Conservation (phyloP, 139 green algal species). For the Tetradesmus obliquus region DNA sequence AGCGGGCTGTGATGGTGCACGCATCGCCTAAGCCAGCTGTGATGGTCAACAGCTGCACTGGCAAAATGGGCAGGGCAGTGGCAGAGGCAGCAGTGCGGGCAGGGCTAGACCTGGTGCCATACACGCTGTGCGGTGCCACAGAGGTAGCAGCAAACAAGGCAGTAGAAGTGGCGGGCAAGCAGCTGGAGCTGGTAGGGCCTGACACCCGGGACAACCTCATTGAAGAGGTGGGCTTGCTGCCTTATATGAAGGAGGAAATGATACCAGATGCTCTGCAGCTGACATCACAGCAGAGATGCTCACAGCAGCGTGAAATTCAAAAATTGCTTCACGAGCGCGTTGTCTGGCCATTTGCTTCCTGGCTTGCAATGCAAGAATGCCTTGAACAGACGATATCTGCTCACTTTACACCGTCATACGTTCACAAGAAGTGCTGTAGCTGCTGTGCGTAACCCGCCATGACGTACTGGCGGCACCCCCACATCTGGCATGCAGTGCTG, state of each 20-base stretch:
- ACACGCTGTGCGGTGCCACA: conserved; percentile 76
- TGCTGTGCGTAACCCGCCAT: too few species aligned
- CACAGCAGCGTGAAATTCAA: too few species aligned
- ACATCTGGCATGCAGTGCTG: neutral
- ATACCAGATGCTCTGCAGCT: neutral
- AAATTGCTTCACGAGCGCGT: too few species aligned
- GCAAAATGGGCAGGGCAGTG: conserved; percentile 94
- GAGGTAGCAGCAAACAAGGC: conserved; percentile 6
- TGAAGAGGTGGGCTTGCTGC: conserved; percentile 27
- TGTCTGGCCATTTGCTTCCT: too few species aligned
- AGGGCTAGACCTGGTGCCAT: conserved; percentile 85
- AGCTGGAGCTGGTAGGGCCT: conserved; percentile 70
- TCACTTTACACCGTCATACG: too few species aligned
- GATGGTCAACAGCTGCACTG: conserved; percentile 89
- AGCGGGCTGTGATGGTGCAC: neutral
- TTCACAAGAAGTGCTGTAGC: too few species aligned
- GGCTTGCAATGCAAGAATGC: too few species aligned
- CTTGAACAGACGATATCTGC: too few species aligned
- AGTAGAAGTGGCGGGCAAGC: conserved; percentile 49
- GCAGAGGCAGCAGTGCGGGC: conserved; percentile 85
- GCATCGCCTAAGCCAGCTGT: conserved; percentile 50
- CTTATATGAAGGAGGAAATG: neutral
- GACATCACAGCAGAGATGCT: too few species aligned
- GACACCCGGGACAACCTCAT: conserved; percentile 25
- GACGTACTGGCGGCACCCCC: too few species aligned